phyloP scores from a whole-genome alignment of 2,329 filamentous ascomycete species.

The Phialemonium atrogriseum region DNA sequence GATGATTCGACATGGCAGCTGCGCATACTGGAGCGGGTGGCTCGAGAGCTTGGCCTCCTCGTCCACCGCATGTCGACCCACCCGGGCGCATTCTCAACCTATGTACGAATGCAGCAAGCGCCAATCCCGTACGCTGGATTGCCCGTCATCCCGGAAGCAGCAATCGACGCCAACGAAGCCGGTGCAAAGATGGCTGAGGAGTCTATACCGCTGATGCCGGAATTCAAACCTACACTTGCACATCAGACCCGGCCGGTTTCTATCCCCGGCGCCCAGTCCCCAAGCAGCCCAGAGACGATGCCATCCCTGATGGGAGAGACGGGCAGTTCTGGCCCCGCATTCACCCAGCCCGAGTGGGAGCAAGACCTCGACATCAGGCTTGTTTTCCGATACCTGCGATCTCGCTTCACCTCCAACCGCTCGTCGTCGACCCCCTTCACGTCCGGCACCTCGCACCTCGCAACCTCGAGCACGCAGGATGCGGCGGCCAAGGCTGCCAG shows the following conservation, averaged over 20 bases:
- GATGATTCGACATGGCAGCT: constrained; percentile 59
- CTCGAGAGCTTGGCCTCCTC: constrained; percentile 75
- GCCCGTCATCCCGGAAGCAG: constrained; percentile 51
- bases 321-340: constrained; percentile 15
- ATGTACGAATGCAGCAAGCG: constrained; percentile 55
- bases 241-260: constrained; percentile 26
- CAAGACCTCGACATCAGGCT: constrained; percentile 83
- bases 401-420: constrained; percentile 57
- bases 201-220: constrained; percentile 28
- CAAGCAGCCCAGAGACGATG: constrained; percentile 4
- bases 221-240: constrained; percentile 41
- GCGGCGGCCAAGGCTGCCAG: constrained; percentile 70
- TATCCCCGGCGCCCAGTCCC: constrained; percentile 22
- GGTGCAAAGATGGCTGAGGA: constrained; percentile 11
- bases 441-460: constrained; percentile 36
- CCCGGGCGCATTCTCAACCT: constrained; percentile 82
- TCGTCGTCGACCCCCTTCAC: constrained; percentile 32
- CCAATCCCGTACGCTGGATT: constrained; percentile 72
- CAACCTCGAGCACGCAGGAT: constrained; percentile 49
- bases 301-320: constrained; percentile 4
- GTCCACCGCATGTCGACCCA: constrained; percentile 73
- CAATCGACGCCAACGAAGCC: constrained; percentile 23
- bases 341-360: constrained; percentile 83
- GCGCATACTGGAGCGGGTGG: constrained; percentile 73
- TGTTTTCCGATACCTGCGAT: constrained; percentile 80